Percentiles rank a stretch among this genome's conserved stretches.
Evolutionary conservation across 2,329 filamentous ascomycete genomes (phyloP).

Genomic region (Talaromyces sp.): DNA sequence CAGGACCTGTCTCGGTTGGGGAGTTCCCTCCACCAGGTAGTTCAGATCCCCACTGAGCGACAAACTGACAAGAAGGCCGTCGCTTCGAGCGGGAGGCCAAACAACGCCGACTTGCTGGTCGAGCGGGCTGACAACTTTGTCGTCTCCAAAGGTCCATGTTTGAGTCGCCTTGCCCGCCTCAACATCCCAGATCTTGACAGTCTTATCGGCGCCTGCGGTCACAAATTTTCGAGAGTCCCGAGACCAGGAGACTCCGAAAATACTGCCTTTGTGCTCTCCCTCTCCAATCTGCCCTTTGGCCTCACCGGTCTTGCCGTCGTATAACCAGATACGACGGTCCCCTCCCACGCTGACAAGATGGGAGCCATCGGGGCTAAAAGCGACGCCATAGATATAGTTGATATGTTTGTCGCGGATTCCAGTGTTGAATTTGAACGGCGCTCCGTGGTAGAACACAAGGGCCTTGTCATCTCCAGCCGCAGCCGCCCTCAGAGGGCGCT

Average conservation of each 20-base stretch:
- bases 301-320: conserved; percentile 94
- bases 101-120: conserved; percentile 95
- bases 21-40: conserved; percentile 71
- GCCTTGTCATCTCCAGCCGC: conserved; percentile 87
- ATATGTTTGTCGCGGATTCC: conserved; percentile 74
- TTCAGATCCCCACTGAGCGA: conserved; percentile 85
- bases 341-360: conserved; percentile 81
- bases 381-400: conserved; percentile 81
- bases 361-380: conserved; percentile 83
- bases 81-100: conserved; percentile 74
- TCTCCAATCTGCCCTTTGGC: conserved; percentile 62
- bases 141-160: conserved; percentile 78
- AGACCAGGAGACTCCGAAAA: conserved; percentile 88
- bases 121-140: conserved; percentile 64
- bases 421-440: conserved; percentile 93
- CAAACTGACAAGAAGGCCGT: conserved; percentile 84
- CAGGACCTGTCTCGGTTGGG: conserved; percentile 65
- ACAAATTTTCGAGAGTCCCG: conserved; percentile 80
- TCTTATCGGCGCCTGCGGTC: conserved; percentile 90
- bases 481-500: conserved; percentile 83
- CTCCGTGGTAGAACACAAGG: conserved; percentile 87
- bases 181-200: conserved; percentile 88
- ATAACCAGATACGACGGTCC: conserved; percentile 89
- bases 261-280: conserved; percentile 84
- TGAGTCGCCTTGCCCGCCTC: conserved; percentile 72